Percentiles rank a stretch among this genome's conserved stretches.
Evolutionary conservation across 345 rosid species (phyloP).

Genomic region (Pelargonium nanum): DNA sequence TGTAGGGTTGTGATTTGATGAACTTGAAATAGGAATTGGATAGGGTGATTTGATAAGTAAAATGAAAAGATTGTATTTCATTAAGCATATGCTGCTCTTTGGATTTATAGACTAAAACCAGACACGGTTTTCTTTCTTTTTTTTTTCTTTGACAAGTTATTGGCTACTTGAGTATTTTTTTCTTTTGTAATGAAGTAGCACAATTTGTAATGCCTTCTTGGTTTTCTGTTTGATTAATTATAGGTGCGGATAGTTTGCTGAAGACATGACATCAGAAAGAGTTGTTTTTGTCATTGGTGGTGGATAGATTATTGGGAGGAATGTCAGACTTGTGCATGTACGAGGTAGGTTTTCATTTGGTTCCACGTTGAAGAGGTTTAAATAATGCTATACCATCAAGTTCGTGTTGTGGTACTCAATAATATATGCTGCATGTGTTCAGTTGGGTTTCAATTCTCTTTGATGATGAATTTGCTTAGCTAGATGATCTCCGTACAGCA

Average conservation of each 20-base stretch:
- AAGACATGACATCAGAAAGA: slow-evolving; percentile 31
- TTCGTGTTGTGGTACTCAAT: not conserved
- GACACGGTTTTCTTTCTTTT: too few relatives aligned
- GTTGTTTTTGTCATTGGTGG: slow-evolving; percentile 34
- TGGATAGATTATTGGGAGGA: slow-evolving; percentile 48
- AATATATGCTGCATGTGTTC: not conserved
- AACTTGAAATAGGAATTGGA: not conserved
- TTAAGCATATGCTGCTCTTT: not conserved
- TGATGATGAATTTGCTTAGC: not conserved
- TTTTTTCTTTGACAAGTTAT: too few relatives aligned
- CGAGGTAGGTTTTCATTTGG: slow-evolving; percentile 32
- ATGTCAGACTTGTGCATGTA: slow-evolving; percentile 65
- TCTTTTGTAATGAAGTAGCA: not conserved
- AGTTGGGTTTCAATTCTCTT: not conserved
- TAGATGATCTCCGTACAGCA: too few relatives aligned
- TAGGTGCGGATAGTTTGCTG: slow-evolving; percentile 17
- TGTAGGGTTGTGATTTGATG: not conserved
- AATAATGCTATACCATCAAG: too few relatives aligned
- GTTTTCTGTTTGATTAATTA: slow-evolving; percentile 6
- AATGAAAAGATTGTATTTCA: too few relatives aligned
- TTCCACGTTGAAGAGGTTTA: not conserved
- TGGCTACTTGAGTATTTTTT: too few relatives aligned
- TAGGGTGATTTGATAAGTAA: not conserved
- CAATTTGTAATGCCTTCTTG: not conserved
- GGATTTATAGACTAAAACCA: not conserved